Evolutionary conservation across 2,329 filamentous ascomycete species (phyloP).

Genomic region (Ceratocystis diversiconidia): DNA sequence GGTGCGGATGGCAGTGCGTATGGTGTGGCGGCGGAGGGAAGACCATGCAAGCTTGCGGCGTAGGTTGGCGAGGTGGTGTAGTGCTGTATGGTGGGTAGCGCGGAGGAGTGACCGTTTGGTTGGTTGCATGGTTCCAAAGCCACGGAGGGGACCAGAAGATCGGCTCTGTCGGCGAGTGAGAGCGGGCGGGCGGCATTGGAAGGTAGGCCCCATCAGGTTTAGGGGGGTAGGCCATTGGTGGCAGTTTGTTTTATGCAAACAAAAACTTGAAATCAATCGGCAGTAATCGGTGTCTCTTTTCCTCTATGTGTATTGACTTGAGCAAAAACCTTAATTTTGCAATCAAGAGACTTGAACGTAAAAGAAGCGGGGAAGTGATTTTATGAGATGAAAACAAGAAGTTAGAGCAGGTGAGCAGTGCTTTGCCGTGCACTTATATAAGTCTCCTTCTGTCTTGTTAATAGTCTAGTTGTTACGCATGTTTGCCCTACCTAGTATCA

Average conservation of each 20-base stretch:
- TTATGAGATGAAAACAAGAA: neutral
- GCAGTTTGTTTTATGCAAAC: neutral
- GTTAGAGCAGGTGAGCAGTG: neutral
- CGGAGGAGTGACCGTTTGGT: neutral
- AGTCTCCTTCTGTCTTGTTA: no score
- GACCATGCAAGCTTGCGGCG: neutral
- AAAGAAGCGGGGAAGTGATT: neutral
- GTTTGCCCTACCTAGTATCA: neutral
- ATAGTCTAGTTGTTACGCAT: neutral
- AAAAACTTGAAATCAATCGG: neutral
- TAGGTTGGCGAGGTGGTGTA: neutral
- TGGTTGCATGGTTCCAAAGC: neutral
- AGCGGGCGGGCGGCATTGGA: constrained; percentile 2
- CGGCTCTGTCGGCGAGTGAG: neutral
- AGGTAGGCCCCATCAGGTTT: constrained; percentile 3
- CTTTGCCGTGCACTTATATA: neutral
- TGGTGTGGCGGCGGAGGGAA: neutral
- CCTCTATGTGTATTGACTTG: no score
- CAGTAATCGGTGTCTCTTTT: no score
- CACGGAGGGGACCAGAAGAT: constrained; percentile 2
- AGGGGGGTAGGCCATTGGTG: constrained; percentile 4
- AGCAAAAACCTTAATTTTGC: neutral
- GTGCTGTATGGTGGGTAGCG: neutral
- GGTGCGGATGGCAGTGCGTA: neutral
- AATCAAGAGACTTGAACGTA: neutral